Evolutionary conservation across 805 yeast genomes (phyloP).

Genomic region (Teunomyces panamensis): DNA sequence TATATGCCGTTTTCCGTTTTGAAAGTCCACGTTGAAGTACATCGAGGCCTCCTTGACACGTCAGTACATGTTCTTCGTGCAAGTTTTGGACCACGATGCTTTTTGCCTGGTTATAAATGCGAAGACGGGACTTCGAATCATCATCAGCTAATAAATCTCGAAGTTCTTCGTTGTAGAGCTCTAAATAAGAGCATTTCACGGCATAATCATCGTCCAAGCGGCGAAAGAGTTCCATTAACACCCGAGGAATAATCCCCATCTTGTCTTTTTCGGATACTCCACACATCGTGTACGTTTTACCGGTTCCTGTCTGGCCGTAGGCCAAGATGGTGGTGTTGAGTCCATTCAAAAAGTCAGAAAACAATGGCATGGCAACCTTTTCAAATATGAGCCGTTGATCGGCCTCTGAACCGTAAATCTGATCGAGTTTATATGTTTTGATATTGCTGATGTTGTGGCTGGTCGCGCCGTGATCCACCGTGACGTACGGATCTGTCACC

Average conservation of each 20-base stretch:
- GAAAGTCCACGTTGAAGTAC: constrained; percentile 56
- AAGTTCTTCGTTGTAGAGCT: constrained; percentile 83
- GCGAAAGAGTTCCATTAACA: constrained; percentile 50
- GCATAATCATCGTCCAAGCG: constrained; percentile 52
- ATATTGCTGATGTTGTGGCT: constrained; percentile 14
- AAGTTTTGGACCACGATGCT: constrained; percentile 58
- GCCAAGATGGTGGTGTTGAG: constrained; percentile 77
- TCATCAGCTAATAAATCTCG: constrained; percentile 65
- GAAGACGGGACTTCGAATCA: constrained; percentile 19
- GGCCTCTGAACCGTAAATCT: constrained; percentile 79
- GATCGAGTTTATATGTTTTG: constrained; percentile 71
- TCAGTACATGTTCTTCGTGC: constrained; percentile 56
- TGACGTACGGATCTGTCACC: constrained; percentile 16
- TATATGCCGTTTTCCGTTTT: constrained; percentile 64
- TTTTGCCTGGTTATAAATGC: constrained; percentile 24
- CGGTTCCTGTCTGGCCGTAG: constrained; percentile 83
- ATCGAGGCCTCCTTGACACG: constrained; percentile 54
- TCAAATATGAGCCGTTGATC: constrained; percentile 68
- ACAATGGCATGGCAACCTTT: constrained; percentile 68
- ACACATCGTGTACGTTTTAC: constrained; percentile 77
- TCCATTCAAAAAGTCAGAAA: constrained; percentile 60
- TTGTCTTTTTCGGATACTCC: constrained; percentile 32
- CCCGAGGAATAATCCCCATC: constrained; percentile 60
- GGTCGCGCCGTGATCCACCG: constrained; percentile 12
- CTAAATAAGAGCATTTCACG: constrained; percentile 78